A percentile compares a stretch with the other conserved stretches of the same genome.
Conservation (phyloP, 202 grass and related monocot genomes). For the Miscanthus sacchariflorus region DNA sequence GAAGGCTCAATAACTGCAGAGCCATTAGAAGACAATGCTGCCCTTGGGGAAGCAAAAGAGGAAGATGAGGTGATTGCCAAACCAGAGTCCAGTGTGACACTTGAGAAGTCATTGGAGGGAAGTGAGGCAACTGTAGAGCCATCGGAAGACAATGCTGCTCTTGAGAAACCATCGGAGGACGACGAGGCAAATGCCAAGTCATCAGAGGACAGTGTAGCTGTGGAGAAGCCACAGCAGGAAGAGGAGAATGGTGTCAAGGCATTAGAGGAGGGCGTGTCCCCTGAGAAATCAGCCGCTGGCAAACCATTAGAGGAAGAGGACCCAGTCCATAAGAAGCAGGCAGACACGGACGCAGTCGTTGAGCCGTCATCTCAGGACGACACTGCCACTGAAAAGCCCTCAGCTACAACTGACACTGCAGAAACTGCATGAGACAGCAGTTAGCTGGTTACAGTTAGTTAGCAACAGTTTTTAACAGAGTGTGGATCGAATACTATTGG, state of each 20-base stretch:
- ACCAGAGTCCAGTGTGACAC: not conserved
- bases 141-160: not conserved
- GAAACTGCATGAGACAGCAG: constrained; percentile 38
- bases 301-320: constrained; percentile 36
- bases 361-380: constrained; percentile 22
- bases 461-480: constrained; percentile 47
- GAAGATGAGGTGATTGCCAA: not conserved
- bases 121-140: constrained; percentile 4
- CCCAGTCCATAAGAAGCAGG: not conserved
- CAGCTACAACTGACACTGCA: constrained; percentile 10
- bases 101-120: constrained; percentile 36
- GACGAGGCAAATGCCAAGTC: not conserved
- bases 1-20: not conserved
- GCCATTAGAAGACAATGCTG: not conserved
- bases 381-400: constrained; percentile 17
- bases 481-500: constrained; percentile 26
- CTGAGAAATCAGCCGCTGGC: constrained; percentile 29
- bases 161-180: constrained; percentile 27
- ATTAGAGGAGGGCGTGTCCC: constrained; percentile 1
- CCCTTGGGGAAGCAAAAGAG: constrained; percentile 20
- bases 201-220: constrained; percentile 18
- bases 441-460: constrained; percentile 18
- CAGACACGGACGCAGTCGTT: not conserved
- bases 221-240: constrained; percentile 39
- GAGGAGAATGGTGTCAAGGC: not conserved